phyloP scores from a whole-genome alignment of 2,329 filamentous ascomycete species.

The Penicillium glabrum region DNA sequence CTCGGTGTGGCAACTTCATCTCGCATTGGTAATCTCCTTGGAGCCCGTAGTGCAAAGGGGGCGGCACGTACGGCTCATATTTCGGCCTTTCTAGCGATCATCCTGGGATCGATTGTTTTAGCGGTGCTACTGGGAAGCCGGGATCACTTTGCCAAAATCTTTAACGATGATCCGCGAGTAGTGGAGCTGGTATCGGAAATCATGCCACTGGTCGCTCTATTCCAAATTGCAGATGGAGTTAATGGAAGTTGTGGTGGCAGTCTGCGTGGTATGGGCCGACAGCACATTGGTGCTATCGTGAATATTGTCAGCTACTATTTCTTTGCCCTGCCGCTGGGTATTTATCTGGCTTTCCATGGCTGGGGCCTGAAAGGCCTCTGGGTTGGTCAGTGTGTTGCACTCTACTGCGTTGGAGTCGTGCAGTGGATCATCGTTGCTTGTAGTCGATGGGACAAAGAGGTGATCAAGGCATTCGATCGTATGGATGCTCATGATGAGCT shows the following conservation, averaged over 20 bases:
- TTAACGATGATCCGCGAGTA: conserved; percentile 75
- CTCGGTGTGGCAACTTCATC: conserved; percentile 78
- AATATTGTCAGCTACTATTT: conserved; percentile 86
- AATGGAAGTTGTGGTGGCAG: conserved; percentile 83
- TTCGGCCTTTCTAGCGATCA: conserved; percentile 70
- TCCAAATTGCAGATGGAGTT: conserved; percentile 85
- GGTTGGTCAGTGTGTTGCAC: conserved; percentile 77
- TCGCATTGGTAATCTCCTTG: conserved; percentile 76
- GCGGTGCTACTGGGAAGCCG: conserved; percentile 68
- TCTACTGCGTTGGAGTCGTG: conserved; percentile 74
- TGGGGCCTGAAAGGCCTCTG: conserved; percentile 83
- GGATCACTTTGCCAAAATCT: conserved; percentile 72
- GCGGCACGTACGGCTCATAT: conserved; percentile 73
- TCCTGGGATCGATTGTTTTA: conserved; percentile 67
- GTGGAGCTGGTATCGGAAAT: conserved; percentile 75
- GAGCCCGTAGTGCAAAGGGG: conserved; percentile 63
- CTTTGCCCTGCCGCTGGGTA: conserved; percentile 75
- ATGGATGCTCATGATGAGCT: conserved; percentile 53
- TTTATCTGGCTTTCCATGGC: conserved; percentile 77
- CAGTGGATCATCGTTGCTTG: conserved; percentile 79
- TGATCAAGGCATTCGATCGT: conserved; percentile 67
- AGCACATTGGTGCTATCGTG: conserved; percentile 79
- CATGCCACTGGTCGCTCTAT: conserved; percentile 82
- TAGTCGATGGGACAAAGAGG: conserved; percentile 68
- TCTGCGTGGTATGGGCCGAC: conserved; percentile 78